Conservation (phyloP, 441 rosid genomes). For the Pelargonium fulgidum region DNA sequence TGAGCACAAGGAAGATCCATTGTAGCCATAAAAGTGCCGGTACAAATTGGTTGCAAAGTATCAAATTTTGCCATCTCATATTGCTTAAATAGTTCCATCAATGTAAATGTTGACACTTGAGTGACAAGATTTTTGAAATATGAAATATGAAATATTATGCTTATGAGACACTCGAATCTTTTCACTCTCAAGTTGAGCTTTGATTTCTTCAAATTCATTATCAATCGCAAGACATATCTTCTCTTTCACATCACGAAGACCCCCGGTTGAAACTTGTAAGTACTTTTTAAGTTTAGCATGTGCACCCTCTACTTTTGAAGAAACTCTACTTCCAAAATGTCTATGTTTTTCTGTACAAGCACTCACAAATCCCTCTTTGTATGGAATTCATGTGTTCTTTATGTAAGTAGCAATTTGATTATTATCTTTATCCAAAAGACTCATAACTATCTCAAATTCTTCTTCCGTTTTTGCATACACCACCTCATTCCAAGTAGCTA, state of each 20-base stretch:
- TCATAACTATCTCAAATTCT: not conserved
- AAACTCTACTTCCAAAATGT: constrained; percentile 8
- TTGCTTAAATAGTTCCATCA: not conserved
- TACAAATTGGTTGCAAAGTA: not conserved
- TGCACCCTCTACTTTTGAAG: constrained; percentile 14
- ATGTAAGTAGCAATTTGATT: not conserved
- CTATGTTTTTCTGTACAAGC: not conserved
- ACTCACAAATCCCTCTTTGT: not conserved
- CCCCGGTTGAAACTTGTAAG: not conserved
- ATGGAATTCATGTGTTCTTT: not conserved
- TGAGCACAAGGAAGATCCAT: constrained; percentile 8
- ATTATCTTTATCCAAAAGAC: not conserved
- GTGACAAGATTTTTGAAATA: constrained; percentile 7
- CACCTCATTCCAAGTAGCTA: constrained; percentile 4
- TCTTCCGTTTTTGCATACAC: not conserved
- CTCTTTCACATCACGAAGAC: not conserved
- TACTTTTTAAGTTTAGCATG: constrained; percentile 3
- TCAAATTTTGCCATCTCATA: not conserved
- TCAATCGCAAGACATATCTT: constrained; percentile 7
- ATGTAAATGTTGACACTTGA: not conserved
- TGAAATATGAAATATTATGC: not conserved
- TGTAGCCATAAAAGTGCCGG: not conserved
- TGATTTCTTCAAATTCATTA: constrained; percentile 10
- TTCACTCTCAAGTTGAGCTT: not conserved
- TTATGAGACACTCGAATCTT: not conserved